Base-by-base conservation (phyloP, 1,139 yeast species). In the Yamadazyma triangularis region DNA sequence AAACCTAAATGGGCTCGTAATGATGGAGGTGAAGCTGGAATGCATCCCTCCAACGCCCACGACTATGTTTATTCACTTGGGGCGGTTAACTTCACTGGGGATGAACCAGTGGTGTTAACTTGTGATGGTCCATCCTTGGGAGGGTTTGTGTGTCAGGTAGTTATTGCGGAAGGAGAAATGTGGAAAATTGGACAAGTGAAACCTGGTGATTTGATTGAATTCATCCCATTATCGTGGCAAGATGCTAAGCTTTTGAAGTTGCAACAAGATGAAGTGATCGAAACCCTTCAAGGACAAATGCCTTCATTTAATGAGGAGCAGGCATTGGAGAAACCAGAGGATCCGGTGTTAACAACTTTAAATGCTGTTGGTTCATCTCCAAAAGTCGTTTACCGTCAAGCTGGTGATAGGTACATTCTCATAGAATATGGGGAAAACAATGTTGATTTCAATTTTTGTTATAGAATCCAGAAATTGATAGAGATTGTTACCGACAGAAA, bases 1-100 rank as follows among this genome's bases (percentile, higher is more conserved):
- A 89, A 88, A 57, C 98, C 97, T 7, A 72, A 76, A 51, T 91
- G 97, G 97, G 96, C 96, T 8, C 78, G 97, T 63, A 58, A 72
- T n/a, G 95, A 88, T 57, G 98, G 97, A 60, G 98, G 97, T 35
- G 96, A 88, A 53, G 97, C 94, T 38, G 98, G 98, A 36, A 68
- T 89, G 52, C 98, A 91, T 64, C 98, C 98, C 33, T 88, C 96
- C 12, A 91, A 91, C 60, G 91, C 96, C 28, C 97, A 89, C 54
- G 98, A 91, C 64, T 91, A 91, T 53, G 97, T 89, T 31, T 91
- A 91, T 57, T 86, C 97, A 1, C 66, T 89, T 39, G 97, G 98
- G 49, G 97, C 97, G 23, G 81, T 91, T 56, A 91, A 91, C 59
- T 91, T 91, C 53, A 89, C 97, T 19, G 98, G 98, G 59, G 97